Evolutionary conservation across 1,284 basidiomycete species (phyloP), one percentile per base, ranked within the genome.

Genomic region (Pisolithus thermaeus): DNA sequence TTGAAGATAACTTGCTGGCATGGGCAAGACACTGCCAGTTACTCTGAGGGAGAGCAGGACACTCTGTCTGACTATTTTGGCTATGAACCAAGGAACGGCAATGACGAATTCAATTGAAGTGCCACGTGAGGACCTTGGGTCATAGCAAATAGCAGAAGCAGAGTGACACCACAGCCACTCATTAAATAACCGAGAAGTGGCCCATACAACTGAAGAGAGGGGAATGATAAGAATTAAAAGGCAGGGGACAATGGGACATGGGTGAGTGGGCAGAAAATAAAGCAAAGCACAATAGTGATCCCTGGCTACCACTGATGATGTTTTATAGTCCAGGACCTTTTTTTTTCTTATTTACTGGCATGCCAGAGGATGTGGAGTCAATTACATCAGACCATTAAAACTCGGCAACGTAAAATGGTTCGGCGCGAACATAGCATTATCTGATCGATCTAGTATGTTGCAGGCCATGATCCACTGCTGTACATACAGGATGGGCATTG

Each of bases 1-100:
- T 46, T 43, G 9, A 4, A n/a, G 14, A 46, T 7, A 58, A 52
- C 44, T 22, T 36, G 12, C 45, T 54, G 50, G 11, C 42, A 40
- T 35, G 36, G n/a, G 45, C 52, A 20, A 40, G 35, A 14, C 2
- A 25, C 14, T 50, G 25, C 25, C 7, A 54, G 30, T 54, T 55
- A 56, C 23, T 23, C 36, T 30, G 39, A 49, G 23, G 42, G 48
- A 52, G 7, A 22, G 51, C 55, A 52, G 55, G 67, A 67, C 67
- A 62, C 65, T 52, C 60, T 49, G 8, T 0, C 49, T 63, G 61
- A 67, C 64, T 61, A 66, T 66, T 49, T 58, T 55, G 60, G 56
- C 66, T 63, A 66, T 66, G 64, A 66, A 70, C 67, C 67, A 65
- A 68, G 28, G 53, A 56, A 62, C 11, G 3, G 50, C 52, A 22